Evolutionary conservation across 441 rosid genomes (phyloP).

Genomic region (Brassica balearica): DNA sequence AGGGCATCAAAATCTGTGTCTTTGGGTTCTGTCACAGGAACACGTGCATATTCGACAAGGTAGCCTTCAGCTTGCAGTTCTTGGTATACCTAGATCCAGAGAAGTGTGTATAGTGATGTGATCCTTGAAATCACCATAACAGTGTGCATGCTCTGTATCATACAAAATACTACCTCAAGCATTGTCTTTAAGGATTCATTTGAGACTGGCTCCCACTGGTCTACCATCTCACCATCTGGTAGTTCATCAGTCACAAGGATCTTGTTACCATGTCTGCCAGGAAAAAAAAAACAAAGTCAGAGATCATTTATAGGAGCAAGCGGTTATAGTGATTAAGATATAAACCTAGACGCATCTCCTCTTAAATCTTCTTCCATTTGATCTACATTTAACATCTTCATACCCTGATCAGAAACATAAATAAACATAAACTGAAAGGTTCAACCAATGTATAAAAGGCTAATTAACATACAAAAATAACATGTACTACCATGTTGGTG

Average conservation of each 20-base stretch:
- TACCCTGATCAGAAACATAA: slow-evolving; percentile 68
- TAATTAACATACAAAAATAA: background rate
- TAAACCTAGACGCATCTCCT: slow-evolving; percentile 90
- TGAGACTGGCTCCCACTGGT: slow-evolving; percentile 97
- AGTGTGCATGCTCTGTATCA: slow-evolving; percentile 5
- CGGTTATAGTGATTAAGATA: slow-evolving; percentile 12
- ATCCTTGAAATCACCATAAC: slow-evolving; percentile 24
- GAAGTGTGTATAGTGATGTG: slow-evolving; percentile 3
- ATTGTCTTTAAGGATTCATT: slow-evolving; percentile 91
- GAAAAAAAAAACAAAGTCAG: slow-evolving; percentile 42
- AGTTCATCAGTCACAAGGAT: slow-evolving; percentile 99
- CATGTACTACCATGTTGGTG: slow-evolving; percentile 77
- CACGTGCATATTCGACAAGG: slow-evolving; percentile 90
- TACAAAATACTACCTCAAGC: slow-evolving; percentile 64
- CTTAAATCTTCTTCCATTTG: slow-evolving; percentile 95
- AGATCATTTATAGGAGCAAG: slow-evolving; percentile 31
- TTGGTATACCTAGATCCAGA: slow-evolving; percentile 72
- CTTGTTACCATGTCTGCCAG: slow-evolving; percentile 91
- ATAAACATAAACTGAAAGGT: slow-evolving; percentile 30
- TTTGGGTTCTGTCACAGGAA: slow-evolving; percentile 95
- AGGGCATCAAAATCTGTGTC: slow-evolving; percentile 88
- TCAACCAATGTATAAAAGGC: slow-evolving; percentile 15
- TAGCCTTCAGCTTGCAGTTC: slow-evolving; percentile 90
- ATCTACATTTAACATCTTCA: slow-evolving; percentile 89
- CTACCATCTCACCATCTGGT: slow-evolving; percentile 99